Conservation (phyloP, 1,139 yeast genomes). For the Yamadazyma spencermartinsiae region DNA sequence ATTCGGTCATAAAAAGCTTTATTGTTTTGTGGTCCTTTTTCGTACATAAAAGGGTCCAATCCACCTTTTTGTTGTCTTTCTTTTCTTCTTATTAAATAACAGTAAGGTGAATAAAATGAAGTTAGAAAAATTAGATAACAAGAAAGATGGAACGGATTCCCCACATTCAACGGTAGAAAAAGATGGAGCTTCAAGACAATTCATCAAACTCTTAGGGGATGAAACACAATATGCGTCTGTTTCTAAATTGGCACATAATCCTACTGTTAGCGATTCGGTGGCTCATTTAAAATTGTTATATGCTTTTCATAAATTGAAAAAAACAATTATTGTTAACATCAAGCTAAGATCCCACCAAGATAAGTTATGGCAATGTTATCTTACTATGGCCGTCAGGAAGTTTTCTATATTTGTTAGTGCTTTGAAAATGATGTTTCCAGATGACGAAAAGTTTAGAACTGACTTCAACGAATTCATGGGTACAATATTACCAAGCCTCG, state of each 20-base stretch:
- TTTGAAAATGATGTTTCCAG: slow-evolving; percentile 9
- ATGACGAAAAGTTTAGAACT: neutral
- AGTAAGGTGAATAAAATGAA: neutral
- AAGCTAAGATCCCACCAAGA: slow-evolving; percentile 8
- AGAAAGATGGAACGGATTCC: neutral
- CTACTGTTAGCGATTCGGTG: slow-evolving; percentile 5
- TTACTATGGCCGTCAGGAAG: slow-evolving; percentile 30
- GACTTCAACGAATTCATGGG: neutral
- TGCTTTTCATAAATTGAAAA: slow-evolving; percentile 26
- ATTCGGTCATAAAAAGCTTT: too few relatives aligned
- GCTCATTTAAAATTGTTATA: slow-evolving; percentile 30
- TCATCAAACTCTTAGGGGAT: slow-evolving; percentile 1
- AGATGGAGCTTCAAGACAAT: neutral
- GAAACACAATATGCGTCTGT: neutral
- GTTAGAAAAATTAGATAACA: neutral
- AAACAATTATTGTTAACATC: slow-evolving; percentile 8
- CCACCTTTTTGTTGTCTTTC: too few relatives aligned
- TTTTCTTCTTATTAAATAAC: too few relatives aligned
- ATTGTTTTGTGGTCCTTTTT: too few relatives aligned
- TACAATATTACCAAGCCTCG: slow-evolving; percentile 32
- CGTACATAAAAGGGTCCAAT: too few relatives aligned
- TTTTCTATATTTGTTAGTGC: slow-evolving; percentile 29
- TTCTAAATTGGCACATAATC: neutral
- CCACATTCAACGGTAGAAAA: neutral
- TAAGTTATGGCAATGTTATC: slow-evolving; percentile 31